phyloP scores from a whole-genome alignment of 2,329 filamentous ascomycete species.

The Cladosporium halotolerans region DNA sequence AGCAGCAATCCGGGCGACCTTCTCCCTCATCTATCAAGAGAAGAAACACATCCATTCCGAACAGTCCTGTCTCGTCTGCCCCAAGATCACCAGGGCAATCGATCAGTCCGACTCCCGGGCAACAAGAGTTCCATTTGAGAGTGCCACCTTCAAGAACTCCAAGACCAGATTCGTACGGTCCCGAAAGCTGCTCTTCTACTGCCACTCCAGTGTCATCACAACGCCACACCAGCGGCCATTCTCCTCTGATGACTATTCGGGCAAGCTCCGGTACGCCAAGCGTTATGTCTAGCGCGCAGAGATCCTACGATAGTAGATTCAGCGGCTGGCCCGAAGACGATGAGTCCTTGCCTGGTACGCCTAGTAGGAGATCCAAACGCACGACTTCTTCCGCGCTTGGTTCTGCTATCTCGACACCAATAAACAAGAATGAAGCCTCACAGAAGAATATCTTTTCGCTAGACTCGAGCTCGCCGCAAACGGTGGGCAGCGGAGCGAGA shows the following conservation, averaged over 20 bases:
- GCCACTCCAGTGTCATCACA: conserved; percentile 1
- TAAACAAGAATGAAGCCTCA: no score
- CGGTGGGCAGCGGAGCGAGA: no score
- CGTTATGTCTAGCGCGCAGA: not conserved
- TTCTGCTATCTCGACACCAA: not conserved
- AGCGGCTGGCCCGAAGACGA: conserved; percentile 6
- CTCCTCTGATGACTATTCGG: not conserved
- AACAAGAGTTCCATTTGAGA: not conserved
- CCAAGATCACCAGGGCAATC: not conserved
- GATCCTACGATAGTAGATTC: conserved; percentile 5
- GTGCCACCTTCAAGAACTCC: not conserved
- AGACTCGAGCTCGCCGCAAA: not conserved
- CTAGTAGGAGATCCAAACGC: not conserved
- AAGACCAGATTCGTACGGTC: not conserved
- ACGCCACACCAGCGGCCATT: not conserved
- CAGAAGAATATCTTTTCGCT: no score
- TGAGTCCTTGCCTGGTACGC: not conserved
- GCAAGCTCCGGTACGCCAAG: not conserved
- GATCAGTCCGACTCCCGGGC: not conserved
- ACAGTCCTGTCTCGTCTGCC: not conserved
- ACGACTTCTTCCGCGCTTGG: not conserved
- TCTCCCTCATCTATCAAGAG: not conserved
- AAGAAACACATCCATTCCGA: not conserved
- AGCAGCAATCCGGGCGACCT: not conserved
- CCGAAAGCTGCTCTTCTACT: not conserved